Base-by-base conservation (phyloP, 169 alveolate genomes). In the Eimeria falciformis region DNA sequence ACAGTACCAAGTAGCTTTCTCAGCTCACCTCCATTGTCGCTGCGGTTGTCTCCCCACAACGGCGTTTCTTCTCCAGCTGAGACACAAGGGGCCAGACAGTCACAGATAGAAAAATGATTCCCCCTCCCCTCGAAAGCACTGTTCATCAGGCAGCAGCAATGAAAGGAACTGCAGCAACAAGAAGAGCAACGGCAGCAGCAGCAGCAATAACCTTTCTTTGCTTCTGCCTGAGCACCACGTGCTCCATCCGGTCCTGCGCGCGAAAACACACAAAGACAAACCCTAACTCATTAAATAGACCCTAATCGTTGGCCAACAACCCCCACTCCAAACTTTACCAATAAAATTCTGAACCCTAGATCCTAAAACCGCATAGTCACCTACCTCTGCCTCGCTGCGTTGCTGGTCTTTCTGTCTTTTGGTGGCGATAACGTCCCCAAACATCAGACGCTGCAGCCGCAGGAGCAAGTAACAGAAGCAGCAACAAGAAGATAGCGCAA, bases 391-490 rank as follows among this genome's bases (percentile, higher is more conserved):
- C 33, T 77, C n/a, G 47, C 47, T 53, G 17, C 86, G 45, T 68
- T n/a, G 40, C 25, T 77, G 68, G n/a, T 77, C 86, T 66, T 68
- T 43, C 45, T 77, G 86, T n/a, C 86, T 21, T 45, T 77, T 77
- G 7, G 86, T 77, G 25, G 66, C 18, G 25, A 27, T 46, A 29
- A 77, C n/a, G 43, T 77, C 86, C 23, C 47, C 47, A 43, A 77
- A 77, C 86, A 77, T 77, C 29, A 77, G 86, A 18, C 86, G 86
- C 86, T 77, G 86, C 86, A 55, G 43, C 55, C 4, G 68, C 43
- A 11, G 17, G 68, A 40, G 37, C 83, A 43, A 71, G 33, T 40
- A 40, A 6, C 33, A 9, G 17, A 53, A n/a, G 17, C 17, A 9
- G 65, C 65, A 53, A 5, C 25, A 33, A 33, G 40, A 33, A 33